Evolutionary conservation across 2,329 filamentous ascomycete species (phyloP), one percentile per base, ranked within the genome.

Genomic region (Dryadomyces quercus-mongolicae): DNA sequence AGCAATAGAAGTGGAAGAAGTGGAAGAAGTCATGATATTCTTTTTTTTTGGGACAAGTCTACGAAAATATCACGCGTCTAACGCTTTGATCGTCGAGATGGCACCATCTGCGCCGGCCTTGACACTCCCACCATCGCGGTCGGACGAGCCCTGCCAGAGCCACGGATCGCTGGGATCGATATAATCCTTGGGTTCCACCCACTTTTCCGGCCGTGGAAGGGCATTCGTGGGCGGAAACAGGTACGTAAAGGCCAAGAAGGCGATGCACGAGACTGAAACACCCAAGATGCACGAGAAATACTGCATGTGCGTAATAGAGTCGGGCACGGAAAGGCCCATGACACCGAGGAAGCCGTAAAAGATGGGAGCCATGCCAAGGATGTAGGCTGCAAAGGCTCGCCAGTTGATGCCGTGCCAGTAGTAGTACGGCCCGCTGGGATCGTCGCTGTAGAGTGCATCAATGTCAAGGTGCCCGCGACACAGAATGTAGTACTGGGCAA

Each of bases 401-500:
- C 52, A 25, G 52, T 59, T 59, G 49, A 54, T 49, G 25, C 58
- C 58, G 12, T 54, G 43, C 15, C 34, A 54, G 52, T 56, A 61
- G 49, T 58, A 58, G 46, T 61, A 61, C 3, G 53, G 49, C 3
- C 54, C 54, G 2, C 20, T 2, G 3, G 21, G 47, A 21, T 48
- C 48, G 16, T 25, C 42, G 7, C n/a, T 49, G 38, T 55, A 73
- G 0, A 71, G 60, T 15, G 66, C 65, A 8, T 64, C 62, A 15
- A 72, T 65, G 6, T 66, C 55, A 0, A 72, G 58, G 34, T 65
- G 61, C 1, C 70, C 67, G 1, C 66, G 64, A 1, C 61, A 58
- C 31, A 74, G 62, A n/a, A 73, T 53, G 52, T 69, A 72, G 60
- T 74, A 74, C 54, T 74, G 65, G 53, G 65, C 67, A 2, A 73